Base-by-base conservation (phyloP, 495 filamentous ascomycete species). In the Viridothelium virens region DNA sequence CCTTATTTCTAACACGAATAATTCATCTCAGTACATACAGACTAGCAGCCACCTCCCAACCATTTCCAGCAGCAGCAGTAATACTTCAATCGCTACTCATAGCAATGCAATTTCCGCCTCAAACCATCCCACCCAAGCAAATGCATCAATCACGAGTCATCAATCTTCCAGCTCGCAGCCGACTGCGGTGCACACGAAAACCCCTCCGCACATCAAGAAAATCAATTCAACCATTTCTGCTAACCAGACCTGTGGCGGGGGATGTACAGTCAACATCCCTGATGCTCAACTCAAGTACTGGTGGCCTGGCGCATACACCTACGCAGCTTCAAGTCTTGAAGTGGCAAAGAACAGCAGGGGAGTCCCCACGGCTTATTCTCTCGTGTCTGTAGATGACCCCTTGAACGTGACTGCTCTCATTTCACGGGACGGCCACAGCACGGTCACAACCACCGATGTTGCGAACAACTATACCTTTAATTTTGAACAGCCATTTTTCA, bases 321-420 rank as follows among this genome's bases (percentile, higher is more conserved):
- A 71, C 34, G 67, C 62, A 25, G 67, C 65, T 16, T 71, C 70
- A 36, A 71, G 65, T 36, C n/a, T 59, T 9, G 18, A 11, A 59
- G 31, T 59, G 5, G 18, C 31, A 9, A 59, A 10, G 11, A 59
- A 59, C 31, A 59, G 53, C 53, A 7, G 36, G 11, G 53, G 53
- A 36, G 5, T 14, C 31, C 53, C 53, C 31, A 59, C 53, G 31
- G 53, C 53, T 36, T 59, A 59, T 31, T 59, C 53, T 36, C 53
- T 59, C 14, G 53, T 59, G 3, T 18, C 53, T 33, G 31, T 59
- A 11, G 53, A 3, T 18, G 53, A 33, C 9, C n/a, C 74, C 7
- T 74, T 77, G 65, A 67, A 77, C 47, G 56, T 77, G 2, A 67
- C 68, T 11, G 69, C 69, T 18, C 66, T 67, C 12, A 12, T 76